Conservation (phyloP, 768 basidiomycete species). For the Lactarius sanguifluus region DNA sequence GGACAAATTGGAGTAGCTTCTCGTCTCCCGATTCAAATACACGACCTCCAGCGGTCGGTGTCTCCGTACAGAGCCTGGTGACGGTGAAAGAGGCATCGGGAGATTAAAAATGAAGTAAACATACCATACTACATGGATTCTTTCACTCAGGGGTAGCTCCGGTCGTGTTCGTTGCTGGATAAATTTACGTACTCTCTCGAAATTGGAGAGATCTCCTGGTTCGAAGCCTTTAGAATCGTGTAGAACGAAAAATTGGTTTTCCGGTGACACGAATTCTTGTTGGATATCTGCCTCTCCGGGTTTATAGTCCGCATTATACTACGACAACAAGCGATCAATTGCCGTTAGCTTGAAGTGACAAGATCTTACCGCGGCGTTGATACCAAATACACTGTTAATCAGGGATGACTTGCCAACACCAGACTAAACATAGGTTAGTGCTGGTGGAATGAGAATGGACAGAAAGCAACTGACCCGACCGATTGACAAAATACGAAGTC, state of each 20-base stretch:
- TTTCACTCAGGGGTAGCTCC: not conserved
- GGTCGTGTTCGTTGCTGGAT: not conserved
- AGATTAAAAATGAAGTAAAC: not conserved
- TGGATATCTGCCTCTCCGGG: not conserved
- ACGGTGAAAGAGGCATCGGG: not conserved
- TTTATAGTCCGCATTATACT: not conserved
- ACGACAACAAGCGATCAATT: not conserved
- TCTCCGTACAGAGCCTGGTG: not conserved
- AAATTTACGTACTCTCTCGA: not conserved
- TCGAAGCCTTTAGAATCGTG: not conserved
- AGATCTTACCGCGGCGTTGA: not conserved
- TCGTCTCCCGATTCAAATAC: not conserved
- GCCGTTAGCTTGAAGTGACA: too few species aligned
- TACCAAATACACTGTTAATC: not conserved
- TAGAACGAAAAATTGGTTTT: not conserved
- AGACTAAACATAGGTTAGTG: not conserved
- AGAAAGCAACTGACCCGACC: not conserved
- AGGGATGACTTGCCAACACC: constrained; percentile 1
- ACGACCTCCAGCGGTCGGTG: not conserved
- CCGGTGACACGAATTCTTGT: not conserved
- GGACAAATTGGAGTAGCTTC: not conserved
- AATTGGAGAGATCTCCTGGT: not conserved
- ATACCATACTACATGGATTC: not conserved
- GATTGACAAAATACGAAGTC: not conserved
- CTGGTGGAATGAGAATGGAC: not conserved